phyloP scores from a whole-genome alignment of 208 protist genomes.

The Trypanosoma boissoni region DNA sequence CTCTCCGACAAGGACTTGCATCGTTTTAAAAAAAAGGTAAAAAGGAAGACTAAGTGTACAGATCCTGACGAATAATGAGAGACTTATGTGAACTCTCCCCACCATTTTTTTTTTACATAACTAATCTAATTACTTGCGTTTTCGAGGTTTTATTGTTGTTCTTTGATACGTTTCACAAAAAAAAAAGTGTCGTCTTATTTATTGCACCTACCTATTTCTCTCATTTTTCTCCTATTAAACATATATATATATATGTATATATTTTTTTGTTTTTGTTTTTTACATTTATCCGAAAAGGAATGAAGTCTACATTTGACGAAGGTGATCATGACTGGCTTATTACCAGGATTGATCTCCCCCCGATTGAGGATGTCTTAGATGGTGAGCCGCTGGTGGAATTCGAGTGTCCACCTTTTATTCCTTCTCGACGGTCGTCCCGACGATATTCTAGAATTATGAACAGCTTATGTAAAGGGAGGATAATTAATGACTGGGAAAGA shows the following conservation, averaged over 20 bases:
- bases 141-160: background rate
- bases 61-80: conserved; percentile 34
- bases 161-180: background rate
- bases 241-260: conserved; percentile 14
- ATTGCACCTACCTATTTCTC: no score
- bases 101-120: background rate
- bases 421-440: conserved; percentile 13
- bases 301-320: background rate
- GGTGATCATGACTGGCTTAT: conserved; percentile 30
- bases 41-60: conserved; percentile 68
- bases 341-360: conserved; percentile 13
- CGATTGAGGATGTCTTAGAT: conserved; percentile 3
- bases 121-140: background rate
- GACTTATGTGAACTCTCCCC: background rate
- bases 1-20: conserved; percentile 65
- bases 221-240: no score
- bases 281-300: conserved; percentile 3
- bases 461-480: conserved; percentile 13
- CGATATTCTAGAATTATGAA: conserved; percentile 31
- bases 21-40: conserved; percentile 57
- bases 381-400: conserved; percentile 34
- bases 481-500: conserved; percentile 62
- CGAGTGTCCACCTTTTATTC: conserved; percentile 40
- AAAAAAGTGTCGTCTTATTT: no score
- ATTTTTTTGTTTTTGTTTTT: background rate